phyloP scores from a whole-genome alignment of 805 yeast genomes.

The Wickerhamiella azyma region DNA sequence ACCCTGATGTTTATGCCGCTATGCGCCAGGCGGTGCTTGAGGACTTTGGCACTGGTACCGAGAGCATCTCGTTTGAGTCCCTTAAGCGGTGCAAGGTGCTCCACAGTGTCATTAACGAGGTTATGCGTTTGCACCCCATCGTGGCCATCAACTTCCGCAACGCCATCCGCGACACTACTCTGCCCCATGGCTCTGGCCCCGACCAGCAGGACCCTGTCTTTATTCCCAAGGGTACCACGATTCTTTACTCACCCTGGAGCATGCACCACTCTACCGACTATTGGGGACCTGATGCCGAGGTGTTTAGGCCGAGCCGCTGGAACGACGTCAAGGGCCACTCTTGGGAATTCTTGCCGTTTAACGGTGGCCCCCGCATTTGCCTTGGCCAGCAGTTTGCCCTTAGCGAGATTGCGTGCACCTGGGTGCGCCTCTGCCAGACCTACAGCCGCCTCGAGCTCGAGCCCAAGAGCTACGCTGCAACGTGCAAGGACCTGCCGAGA shows the following conservation, averaged over 20 bases:
- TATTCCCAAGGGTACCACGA: constrained; percentile 28
- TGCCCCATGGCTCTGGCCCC: constrained; percentile 33
- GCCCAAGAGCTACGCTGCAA: constrained; percentile 22
- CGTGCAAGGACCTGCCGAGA: background rate
- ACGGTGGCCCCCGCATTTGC: constrained; percentile 38
- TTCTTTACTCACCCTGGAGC: constrained; percentile 26
- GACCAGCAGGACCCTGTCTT: constrained; percentile 26
- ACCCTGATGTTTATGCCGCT: constrained; percentile 15
- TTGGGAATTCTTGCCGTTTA: constrained; percentile 34
- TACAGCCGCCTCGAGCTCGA: constrained; percentile 24
- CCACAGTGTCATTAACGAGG: constrained; percentile 31
- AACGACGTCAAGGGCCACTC: constrained; percentile 26
- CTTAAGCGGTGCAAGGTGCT: constrained; percentile 31
- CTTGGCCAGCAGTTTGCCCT: constrained; percentile 38
- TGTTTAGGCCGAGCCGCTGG: constrained; percentile 33
- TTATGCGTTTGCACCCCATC: constrained; percentile 33
- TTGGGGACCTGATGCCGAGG: constrained; percentile 30
- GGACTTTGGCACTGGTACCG: constrained; percentile 20
- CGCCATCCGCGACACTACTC: constrained; percentile 29
- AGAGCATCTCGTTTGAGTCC: constrained; percentile 26
- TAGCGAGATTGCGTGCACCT: constrained; percentile 27
- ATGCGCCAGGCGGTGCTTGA: constrained; percentile 27
- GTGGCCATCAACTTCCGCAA: constrained; percentile 33
- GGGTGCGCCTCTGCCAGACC: constrained; percentile 12
- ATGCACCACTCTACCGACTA: constrained; percentile 27